phyloP scores from a whole-genome alignment of 148 eudicot species.

The Fallopia convolvulus region DNA sequence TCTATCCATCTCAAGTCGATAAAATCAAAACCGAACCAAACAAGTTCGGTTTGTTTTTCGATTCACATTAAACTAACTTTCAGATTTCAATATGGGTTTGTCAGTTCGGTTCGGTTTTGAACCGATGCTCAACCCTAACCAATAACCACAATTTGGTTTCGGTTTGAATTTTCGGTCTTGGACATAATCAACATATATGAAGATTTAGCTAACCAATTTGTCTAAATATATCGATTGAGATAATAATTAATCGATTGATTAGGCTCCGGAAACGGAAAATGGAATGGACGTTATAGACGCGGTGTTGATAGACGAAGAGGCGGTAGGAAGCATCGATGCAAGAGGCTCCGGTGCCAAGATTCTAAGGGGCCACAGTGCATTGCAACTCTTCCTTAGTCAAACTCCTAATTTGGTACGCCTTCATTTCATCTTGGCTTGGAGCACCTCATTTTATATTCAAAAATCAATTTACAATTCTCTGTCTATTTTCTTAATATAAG shows the following conservation, averaged over 20 bases:
- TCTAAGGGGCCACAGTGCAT: conserved; percentile 28
- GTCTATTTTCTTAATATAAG: too few species aligned
- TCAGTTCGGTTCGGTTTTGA: too few species aligned
- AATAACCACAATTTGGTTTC: too few species aligned
- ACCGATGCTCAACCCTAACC: too few species aligned
- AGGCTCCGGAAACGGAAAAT: conserved; percentile 35
- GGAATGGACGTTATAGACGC: conserved; percentile 24
- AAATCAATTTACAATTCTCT: too few species aligned
- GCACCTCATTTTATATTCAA: too few species aligned
- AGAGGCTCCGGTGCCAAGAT: conserved; percentile 46
- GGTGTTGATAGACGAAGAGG: conserved; percentile 45
- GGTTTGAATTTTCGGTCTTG: too few species aligned
- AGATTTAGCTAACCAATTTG: not conserved
- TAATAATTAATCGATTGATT: not conserved
- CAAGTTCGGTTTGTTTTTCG: too few species aligned
- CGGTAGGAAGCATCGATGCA: conserved; percentile 33
- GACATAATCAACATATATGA: not conserved
- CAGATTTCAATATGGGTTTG: too few species aligned
- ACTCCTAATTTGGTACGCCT: not conserved
- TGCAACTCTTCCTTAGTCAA: conserved; percentile 26
- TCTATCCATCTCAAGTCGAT: too few species aligned
- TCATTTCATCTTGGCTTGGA: not conserved
- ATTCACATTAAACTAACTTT: too few species aligned
- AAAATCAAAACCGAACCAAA: too few species aligned
- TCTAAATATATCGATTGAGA: not conserved